Conservation (phyloP, 169 alveolate genomes). For the Ichthyophthirius multifiliis region DNA sequence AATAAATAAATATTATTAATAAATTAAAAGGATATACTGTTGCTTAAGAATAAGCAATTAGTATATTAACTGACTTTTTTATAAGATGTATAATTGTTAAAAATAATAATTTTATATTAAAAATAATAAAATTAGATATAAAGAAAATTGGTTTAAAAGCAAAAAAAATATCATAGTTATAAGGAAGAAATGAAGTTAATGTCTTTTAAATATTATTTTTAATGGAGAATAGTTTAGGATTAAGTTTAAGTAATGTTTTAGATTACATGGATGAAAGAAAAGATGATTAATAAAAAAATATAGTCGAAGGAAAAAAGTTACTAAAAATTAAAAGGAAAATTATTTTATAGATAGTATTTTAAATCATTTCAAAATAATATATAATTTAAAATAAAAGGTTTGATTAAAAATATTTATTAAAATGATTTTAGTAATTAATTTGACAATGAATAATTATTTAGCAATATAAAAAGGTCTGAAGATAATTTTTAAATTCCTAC, state of each 20-base stretch:
- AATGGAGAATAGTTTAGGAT: neutral
- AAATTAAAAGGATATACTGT: neutral
- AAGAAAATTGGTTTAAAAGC: neutral
- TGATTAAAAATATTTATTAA: neutral
- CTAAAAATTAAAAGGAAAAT: neutral
- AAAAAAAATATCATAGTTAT: neutral
- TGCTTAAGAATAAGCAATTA: neutral
- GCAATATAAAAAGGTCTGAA: neutral
- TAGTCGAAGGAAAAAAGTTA: neutral
- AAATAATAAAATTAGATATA: neutral
- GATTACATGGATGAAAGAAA: neutral
- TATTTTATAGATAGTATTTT: neutral
- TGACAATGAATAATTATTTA: neutral
- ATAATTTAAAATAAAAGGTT: neutral
- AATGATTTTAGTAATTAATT: neutral
- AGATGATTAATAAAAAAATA: neutral
- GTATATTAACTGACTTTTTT: neutral
- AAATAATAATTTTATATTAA: neutral
- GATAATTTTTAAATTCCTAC: neutral
- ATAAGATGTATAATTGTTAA: neutral
- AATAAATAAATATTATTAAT: too few species aligned
- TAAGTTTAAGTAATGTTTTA: neutral
- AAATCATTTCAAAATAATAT: neutral
- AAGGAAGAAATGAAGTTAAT: slow-evolving; percentile 8
- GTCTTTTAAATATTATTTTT: neutral